Conservation (phyloP, 2,329 filamentous ascomycete genomes). For the Exophiala spinifera region DNA sequence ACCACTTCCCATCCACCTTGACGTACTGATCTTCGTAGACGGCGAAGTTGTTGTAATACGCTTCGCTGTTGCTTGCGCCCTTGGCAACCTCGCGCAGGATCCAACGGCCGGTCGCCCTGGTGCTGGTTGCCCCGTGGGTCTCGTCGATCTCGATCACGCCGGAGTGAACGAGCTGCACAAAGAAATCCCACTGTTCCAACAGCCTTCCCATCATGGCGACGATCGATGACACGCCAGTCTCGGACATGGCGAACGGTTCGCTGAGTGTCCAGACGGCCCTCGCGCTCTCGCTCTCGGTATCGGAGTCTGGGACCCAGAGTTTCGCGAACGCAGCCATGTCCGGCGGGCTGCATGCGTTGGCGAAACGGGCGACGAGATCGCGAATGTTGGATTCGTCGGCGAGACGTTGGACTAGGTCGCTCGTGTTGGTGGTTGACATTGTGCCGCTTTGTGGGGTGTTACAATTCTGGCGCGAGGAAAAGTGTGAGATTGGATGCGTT, state of each 20-base stretch:
- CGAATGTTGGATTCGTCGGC: slow-evolving; percentile 9
- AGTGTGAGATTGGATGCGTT: too few relatives aligned
- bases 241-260: slow-evolving; percentile 8
- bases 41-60: slow-evolving; percentile 18
- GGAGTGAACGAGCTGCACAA: slow-evolving; percentile 16
- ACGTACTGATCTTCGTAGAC: slow-evolving; percentile 12
- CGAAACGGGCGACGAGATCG: slow-evolving; percentile 11
- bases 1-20: slow-evolving; percentile 11
- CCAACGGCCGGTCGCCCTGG: slow-evolving; percentile 10
- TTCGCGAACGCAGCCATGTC: slow-evolving; percentile 1
- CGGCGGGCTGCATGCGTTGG: slow-evolving; percentile 5
- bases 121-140: neutral
- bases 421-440: too few relatives aligned
- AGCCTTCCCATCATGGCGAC: slow-evolving; percentile 5
- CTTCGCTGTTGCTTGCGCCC: slow-evolving; percentile 1
- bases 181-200: slow-evolving; percentile 7
- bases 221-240: neutral
- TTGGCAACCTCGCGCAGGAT: slow-evolving; percentile 12
- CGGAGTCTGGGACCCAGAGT: slow-evolving; percentile 3
- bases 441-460: too few relatives aligned
- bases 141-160: slow-evolving; percentile 8
- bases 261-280: slow-evolving; percentile 3
- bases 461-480: too few relatives aligned
- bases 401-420: neutral
- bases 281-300: neutral